Evolutionary conservation across 2,329 filamentous ascomycete genomes (phyloP), one percentile per base, ranked within the genome.

Genomic region (Fusarium nygamai): DNA sequence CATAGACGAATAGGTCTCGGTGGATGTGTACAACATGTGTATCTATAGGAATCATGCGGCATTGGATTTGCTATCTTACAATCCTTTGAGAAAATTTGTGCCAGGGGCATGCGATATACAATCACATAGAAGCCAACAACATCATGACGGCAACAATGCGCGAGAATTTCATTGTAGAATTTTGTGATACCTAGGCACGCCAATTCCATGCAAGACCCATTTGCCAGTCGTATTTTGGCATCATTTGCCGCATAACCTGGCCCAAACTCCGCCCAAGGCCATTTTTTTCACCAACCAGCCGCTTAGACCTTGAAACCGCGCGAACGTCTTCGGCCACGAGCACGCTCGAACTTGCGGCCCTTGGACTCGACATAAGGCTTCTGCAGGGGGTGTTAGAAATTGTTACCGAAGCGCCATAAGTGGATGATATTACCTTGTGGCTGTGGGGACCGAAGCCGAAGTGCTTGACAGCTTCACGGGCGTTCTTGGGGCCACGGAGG

Each of bases 231-330:
- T 80, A 76, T 58, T 72, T 72, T 75, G 76, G 78, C 71, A 78
- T 79, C 74, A 74, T 70, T 76, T 76, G 79, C 76, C 74, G 74
- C 63, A 72, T 72, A 76, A 74, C 62, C 65, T 78, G 77, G 72
- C 74, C 76, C 67, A 46, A 80, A 77, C 76, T 76, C 77, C 77
- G 64, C 69, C 67, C 61, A 64, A 77, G 78, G 76, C 75, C 76
- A 74, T 74, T 57, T 64, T 75, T 76, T 76, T 75, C 71, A 64
- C 66, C 74, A 67, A 36, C 69, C 65, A 75, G 71, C 76, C 78
- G 86, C 85, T 94, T 98, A 99, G 85, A 99, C 96, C 95, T 99
- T 99, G 95, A 99, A 99, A 91, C 97, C 96, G 84, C 94, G 92
- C 83, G 95, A 98, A 86, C 95, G 91, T 93, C 96, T 97, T 88